These are phyloP conservation scores for Alnus rubra DNA, from an alignment of 306 rosid genomes.

Conservation along the genomic window DNA sequence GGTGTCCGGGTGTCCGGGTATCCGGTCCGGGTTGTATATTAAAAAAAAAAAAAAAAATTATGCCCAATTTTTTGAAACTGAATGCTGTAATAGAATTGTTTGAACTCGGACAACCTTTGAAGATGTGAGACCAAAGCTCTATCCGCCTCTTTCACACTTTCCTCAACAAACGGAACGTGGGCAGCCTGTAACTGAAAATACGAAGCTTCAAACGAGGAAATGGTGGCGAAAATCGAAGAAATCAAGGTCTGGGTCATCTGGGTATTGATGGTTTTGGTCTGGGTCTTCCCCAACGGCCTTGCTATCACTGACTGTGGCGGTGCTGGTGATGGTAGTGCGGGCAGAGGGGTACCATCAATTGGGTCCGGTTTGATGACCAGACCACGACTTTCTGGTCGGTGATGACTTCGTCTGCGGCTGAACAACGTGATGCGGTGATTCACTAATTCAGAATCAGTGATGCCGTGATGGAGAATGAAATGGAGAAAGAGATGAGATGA, in stretches of 20 bases:
- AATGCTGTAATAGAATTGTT: constrained; percentile 59
- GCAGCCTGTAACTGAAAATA: constrained; percentile 89
- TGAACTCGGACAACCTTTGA: constrained; percentile 72
- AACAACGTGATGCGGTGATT: too few relatives aligned
- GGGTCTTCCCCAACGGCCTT: constrained; percentile 26
- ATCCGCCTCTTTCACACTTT: constrained; percentile 63
- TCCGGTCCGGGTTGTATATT: too few relatives aligned
- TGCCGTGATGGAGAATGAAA: too few relatives aligned
- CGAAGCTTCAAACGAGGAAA: constrained; percentile 88
- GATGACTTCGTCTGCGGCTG: constrained; percentile 85
- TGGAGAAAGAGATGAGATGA: too few relatives aligned
- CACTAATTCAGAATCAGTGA: too few relatives aligned
- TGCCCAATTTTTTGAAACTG: too few relatives aligned
- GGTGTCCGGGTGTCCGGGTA: too few relatives aligned
- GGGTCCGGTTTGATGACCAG: constrained; percentile 79
- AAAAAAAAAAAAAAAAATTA: too few relatives aligned
- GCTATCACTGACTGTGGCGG: neutral
- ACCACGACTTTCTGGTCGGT: constrained; percentile 93
- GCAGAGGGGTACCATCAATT: neutral
- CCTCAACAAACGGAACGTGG: constrained; percentile 81
- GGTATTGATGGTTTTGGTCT: constrained; percentile 36
- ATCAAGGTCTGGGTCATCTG: constrained; percentile 51
- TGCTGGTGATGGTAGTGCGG: constrained; percentile 13
- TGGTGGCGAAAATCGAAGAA: constrained; percentile 74
- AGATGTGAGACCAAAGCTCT: constrained; percentile 81